Evolutionary conservation across 2,329 filamentous ascomycete genomes (phyloP).

Genomic region (Ophiostoma pallidulum): DNA sequence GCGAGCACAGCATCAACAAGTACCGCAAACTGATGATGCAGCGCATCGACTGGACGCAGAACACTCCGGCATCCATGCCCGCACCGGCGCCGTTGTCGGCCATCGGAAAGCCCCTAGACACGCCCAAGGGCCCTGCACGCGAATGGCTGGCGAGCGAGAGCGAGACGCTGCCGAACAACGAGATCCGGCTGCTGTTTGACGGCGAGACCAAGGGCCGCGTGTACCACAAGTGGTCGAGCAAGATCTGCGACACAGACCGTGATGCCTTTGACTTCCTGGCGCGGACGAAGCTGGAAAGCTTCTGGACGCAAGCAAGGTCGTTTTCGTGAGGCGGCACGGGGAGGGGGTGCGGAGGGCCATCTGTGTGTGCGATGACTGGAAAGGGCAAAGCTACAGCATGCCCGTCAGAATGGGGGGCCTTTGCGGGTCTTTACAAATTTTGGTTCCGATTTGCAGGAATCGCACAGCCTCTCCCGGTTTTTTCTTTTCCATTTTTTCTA

Average conservation of each 20-base stretch:
- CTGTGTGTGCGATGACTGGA: too few relatives aligned
- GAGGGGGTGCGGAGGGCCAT: too few relatives aligned
- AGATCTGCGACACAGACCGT: slow-evolving; percentile 86
- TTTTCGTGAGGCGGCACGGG: too few relatives aligned
- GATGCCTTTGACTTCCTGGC: slow-evolving; percentile 74
- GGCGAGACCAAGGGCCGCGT: slow-evolving; percentile 71
- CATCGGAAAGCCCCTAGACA: slow-evolving; percentile 38
- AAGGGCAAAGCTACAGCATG: too few relatives aligned
- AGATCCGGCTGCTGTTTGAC: slow-evolving; percentile 79
- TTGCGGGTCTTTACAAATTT: too few relatives aligned
- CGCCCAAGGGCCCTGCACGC: slow-evolving; percentile 50
- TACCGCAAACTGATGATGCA: slow-evolving; percentile 92
- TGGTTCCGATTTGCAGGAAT: too few relatives aligned
- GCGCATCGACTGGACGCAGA: slow-evolving; percentile 92
- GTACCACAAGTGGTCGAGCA: slow-evolving; percentile 82
- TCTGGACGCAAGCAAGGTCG: slow-evolving; percentile 79
- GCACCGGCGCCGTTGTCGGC: not conserved
- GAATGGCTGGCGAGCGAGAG: slow-evolving; percentile 75
- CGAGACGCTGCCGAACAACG: slow-evolving; percentile 73
- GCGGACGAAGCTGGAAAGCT: slow-evolving; percentile 83
- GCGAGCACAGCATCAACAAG: slow-evolving; percentile 67
- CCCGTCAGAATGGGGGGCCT: too few relatives aligned
- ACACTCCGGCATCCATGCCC: slow-evolving; percentile 49
- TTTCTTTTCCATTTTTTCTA: too few relatives aligned
- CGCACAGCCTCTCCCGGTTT: too few relatives aligned